Evolutionary conservation across 2,329 filamentous ascomycete genomes (phyloP), one percentile per base, ranked within the genome.

Genomic region (Phialophora chinensis): DNA sequence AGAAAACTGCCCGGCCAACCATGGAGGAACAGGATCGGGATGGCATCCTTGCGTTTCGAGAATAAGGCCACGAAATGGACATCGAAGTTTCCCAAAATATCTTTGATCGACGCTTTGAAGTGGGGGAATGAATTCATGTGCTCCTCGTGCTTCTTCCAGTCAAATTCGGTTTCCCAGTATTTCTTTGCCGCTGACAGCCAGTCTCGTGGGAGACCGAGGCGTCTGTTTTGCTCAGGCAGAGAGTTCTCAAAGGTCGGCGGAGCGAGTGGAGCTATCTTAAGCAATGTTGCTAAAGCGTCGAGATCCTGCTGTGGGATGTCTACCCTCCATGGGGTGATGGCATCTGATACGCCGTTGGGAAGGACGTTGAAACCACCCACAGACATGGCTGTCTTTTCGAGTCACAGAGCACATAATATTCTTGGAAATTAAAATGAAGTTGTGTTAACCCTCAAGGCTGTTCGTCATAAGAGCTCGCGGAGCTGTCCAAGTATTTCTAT

Each of bases 41-140:
- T 55, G 0, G 86, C 86, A 67, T 83, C 78, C 1, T 74, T 47
- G n/a, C 80, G 82, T 50, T 78, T 70, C 0, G 85, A 87, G 74
- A 87, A 88, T 0, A 88, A 75, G 0, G 80, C 85, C 1, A 79
- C 73, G 71, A 88, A 87, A 71, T 87, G 85, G 42, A 87, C 76
- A 2, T 78, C 73, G 61, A 81, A 77, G 8, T 72, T 68, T 7
- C 69, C 65, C 1, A 79, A 75, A 27, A 55, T 60, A 27, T 82
- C 79, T 10, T 78, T 75, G 59, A 86, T 76, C 0, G 74, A 67
- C 0, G 77, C 74, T 1, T 75, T 83, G 75, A 80, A 86, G 66
- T 86, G 83, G 1, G 83, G 83, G 53, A 83, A 82, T 14, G 75
- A 77, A 70, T 86, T 86, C 69, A 85, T 80, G 14, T 79, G 76